These are phyloP conservation scores for Rhizopus stolonifer DNA, from an alignment of 371 early-diverging fungal genomes.

Conservation along the genomic window DNA sequence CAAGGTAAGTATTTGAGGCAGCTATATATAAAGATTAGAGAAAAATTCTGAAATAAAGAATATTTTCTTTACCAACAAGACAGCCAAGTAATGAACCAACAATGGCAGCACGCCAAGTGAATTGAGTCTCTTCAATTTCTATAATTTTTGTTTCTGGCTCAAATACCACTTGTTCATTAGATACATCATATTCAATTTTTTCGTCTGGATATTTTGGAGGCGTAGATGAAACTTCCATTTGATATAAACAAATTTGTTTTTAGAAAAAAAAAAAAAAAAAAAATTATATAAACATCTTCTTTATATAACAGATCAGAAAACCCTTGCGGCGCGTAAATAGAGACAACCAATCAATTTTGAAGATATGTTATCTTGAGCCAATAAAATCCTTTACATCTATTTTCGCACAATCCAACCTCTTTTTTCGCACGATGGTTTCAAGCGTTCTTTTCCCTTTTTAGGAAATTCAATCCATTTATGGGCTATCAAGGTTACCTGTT, in stretches of 20 bases:
- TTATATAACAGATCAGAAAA: neutral
- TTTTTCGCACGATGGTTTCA: slow-evolving; percentile 24
- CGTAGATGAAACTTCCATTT: slow-evolving; percentile 10
- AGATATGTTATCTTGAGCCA: slow-evolving; percentile 14
- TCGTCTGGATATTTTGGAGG: slow-evolving; percentile 20
- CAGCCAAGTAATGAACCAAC: slow-evolving; percentile 69
- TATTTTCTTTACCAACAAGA: slow-evolving; percentile 49
- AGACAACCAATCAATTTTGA: slow-evolving; percentile 6
- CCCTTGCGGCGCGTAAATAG: neutral
- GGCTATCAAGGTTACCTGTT: slow-evolving; percentile 1
- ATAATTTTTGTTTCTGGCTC: slow-evolving; percentile 13
- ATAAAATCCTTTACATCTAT: slow-evolving; percentile 3
- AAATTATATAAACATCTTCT: slow-evolving; percentile 2
- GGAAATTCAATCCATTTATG: slow-evolving; percentile 24
- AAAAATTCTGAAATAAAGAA: neutral
- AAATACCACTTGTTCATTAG: slow-evolving; percentile 25
- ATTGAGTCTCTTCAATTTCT: slow-evolving; percentile 40
- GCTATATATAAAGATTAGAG: slow-evolving; percentile 37
- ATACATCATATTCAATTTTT: slow-evolving; percentile 38
- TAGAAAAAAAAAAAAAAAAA: slow-evolving; percentile 2
- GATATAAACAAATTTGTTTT: neutral
- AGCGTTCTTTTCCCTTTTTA: slow-evolving; percentile 2
- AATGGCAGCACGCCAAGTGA: slow-evolving; percentile 65
- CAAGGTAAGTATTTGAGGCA: slow-evolving; percentile 74
- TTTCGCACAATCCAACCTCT: slow-evolving; percentile 20